These are phyloP conservation scores for Anisodus acutangulus DNA, from an alignment of 257 asterid species.

Conservation along the genomic window DNA sequence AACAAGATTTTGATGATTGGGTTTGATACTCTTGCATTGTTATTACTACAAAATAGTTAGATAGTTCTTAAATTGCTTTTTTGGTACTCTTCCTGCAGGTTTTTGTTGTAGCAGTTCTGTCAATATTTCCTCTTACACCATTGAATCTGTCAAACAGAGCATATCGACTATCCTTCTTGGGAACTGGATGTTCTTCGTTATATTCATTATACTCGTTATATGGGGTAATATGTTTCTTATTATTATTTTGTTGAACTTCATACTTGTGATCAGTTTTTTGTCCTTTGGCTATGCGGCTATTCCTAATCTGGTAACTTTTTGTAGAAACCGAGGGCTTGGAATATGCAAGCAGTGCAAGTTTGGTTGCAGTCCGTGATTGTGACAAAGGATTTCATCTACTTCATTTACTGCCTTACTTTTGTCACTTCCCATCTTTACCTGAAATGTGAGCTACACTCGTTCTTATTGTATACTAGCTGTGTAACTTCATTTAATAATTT, in stretches of 20 bases:
- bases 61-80: constrained; percentile 15
- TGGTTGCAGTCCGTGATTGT: constrained; percentile 84
- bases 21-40: not conserved
- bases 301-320: constrained; percentile 31
- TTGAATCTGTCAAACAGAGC: constrained; percentile 73
- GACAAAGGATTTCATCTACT: constrained; percentile 83
- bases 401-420: constrained; percentile 81
- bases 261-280: not conserved
- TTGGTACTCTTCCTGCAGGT: constrained; percentile 53
- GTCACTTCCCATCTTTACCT: constrained; percentile 78
- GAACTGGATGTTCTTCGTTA: constrained; percentile 76
- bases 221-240: constrained; percentile 62
- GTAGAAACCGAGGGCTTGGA: constrained; percentile 99
- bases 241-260: not conserved
- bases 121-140: constrained; percentile 77
- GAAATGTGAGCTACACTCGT: constrained; percentile 61
- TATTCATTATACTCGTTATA: constrained; percentile 74
- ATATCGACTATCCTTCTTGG: constrained; percentile 77
- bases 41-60: not conserved
- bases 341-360: constrained; percentile 78
- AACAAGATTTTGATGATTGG: not conserved
- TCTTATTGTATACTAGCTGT: not conserved
- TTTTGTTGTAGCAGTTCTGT: constrained; percentile 75
- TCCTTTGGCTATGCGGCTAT: not conserved
- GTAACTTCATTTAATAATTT: constrained; percentile 23